Evolutionary conservation across 768 basidiomycete species (phyloP).

Genomic region (Amanita molliuscula): DNA sequence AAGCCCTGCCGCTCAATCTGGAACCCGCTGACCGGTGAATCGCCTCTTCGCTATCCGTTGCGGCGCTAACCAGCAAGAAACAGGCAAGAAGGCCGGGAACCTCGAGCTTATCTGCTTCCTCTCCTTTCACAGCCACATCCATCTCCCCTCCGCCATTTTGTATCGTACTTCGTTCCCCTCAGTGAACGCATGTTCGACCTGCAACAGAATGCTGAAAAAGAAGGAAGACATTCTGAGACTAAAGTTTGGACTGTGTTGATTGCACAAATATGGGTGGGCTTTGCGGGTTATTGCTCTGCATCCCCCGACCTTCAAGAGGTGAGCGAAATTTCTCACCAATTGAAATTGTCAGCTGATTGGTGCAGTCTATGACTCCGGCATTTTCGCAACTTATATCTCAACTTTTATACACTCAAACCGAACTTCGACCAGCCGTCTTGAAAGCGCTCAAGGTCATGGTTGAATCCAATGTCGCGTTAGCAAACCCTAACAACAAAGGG

Average conservation of each 20-base stretch:
- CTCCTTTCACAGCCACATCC: slow-evolving; percentile 74
- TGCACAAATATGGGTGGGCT: slow-evolving; percentile 87
- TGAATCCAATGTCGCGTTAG: slow-evolving; percentile 60
- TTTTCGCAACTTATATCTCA: slow-evolving; percentile 91
- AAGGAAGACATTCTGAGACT: slow-evolving; percentile 68
- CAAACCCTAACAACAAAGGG: slow-evolving; percentile 23
- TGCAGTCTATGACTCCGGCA: slow-evolving; percentile 58
- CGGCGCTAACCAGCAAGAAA: not conserved
- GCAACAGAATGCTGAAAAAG: slow-evolving; percentile 69
- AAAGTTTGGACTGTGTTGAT: slow-evolving; percentile 95
- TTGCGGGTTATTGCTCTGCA: slow-evolving; percentile 84
- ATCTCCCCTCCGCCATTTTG: slow-evolving; percentile 77
- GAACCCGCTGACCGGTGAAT: slow-evolving; percentile 71
- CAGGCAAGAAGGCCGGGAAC: slow-evolving; percentile 67
- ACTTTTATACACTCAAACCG: slow-evolving; percentile 82
- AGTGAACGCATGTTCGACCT: slow-evolving; percentile 90
- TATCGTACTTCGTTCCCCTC: slow-evolving; percentile 84
- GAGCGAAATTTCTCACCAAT: not conserved
- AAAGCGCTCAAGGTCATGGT: slow-evolving; percentile 74
- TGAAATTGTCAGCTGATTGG: slow-evolving; percentile 3
- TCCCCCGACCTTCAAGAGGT: slow-evolving; percentile 68
- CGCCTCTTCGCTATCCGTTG: not conserved
- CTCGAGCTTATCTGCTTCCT: slow-evolving; percentile 87
- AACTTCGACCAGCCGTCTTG: slow-evolving; percentile 74
- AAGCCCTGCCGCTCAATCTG: slow-evolving; percentile 74